Evolutionary conservation across 306 rosid species (phyloP).

Genomic region (Albizia julibrissin): DNA sequence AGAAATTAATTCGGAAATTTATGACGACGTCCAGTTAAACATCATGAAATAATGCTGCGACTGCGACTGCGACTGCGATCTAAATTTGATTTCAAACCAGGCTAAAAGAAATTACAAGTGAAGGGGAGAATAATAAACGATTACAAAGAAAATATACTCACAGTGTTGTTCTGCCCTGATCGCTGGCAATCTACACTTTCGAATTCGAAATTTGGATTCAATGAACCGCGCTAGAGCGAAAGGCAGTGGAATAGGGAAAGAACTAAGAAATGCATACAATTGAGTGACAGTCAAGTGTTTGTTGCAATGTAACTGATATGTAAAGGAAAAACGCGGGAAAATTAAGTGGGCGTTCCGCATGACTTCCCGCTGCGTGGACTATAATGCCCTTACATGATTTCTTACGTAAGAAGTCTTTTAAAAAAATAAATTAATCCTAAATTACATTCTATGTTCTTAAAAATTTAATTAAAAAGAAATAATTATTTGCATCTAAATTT

Average conservation of each 20-base stretch:
- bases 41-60: neutral
- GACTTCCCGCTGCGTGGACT: slow-evolving; percentile 13
- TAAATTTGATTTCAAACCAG: slow-evolving; percentile 10
- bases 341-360: slow-evolving; percentile 24
- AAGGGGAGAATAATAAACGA: slow-evolving; percentile 11
- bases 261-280: neutral
- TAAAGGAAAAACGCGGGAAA: slow-evolving; percentile 43
- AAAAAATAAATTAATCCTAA: too few species aligned
- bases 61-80: neutral
- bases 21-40: neutral
- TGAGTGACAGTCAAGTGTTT: neutral
- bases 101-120: neutral
- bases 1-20: slow-evolving; percentile 18
- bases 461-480: too few species aligned
- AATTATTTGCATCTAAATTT: too few species aligned
- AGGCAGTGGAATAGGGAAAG: neutral
- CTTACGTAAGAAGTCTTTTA: too few species aligned
- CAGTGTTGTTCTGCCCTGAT: slow-evolving; percentile 4
- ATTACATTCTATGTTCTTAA: too few species aligned
- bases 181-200: slow-evolving; percentile 8
- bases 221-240: neutral
- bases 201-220: neutral
- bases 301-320: neutral
- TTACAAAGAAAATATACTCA: slow-evolving; percentile 20
- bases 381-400: slow-evolving; percentile 15